Conservation (phyloP, 257 asterid species). For the Solanum paucissectum region DNA sequence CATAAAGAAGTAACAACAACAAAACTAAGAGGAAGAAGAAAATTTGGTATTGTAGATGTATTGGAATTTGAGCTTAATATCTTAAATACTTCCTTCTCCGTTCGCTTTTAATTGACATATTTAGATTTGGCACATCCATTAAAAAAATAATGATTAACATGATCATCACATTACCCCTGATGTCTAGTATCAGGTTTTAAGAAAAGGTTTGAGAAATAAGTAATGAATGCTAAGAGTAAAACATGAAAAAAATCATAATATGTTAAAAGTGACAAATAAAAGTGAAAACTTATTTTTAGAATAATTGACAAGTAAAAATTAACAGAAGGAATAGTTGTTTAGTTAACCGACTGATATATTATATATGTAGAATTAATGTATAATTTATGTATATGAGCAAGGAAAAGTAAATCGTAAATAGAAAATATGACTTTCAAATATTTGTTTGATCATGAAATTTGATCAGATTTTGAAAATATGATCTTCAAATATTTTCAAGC, state of each 20-base stretch:
- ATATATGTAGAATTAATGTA: no score
- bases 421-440: neutral
- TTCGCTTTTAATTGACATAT: no score
- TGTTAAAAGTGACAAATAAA: no score
- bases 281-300: no score
- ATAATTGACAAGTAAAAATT: no score
- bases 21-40: neutral
- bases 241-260: no score
- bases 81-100: neutral
- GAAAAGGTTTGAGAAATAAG: neutral
- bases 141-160: no score
- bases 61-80: neutral
- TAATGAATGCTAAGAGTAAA: no score
- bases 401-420: neutral
- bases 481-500: neutral
- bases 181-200: no score
- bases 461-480: neutral
- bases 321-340: no score
- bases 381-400: neutral
- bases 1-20: neutral
- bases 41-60: neutral
- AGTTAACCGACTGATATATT: no score
- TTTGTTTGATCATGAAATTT: neutral
- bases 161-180: neutral
- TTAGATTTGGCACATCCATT: accelerated